Evolutionary conservation across 106 monocot genomes (phyloP).

Genomic region (Dioscorea dumetorum): DNA sequence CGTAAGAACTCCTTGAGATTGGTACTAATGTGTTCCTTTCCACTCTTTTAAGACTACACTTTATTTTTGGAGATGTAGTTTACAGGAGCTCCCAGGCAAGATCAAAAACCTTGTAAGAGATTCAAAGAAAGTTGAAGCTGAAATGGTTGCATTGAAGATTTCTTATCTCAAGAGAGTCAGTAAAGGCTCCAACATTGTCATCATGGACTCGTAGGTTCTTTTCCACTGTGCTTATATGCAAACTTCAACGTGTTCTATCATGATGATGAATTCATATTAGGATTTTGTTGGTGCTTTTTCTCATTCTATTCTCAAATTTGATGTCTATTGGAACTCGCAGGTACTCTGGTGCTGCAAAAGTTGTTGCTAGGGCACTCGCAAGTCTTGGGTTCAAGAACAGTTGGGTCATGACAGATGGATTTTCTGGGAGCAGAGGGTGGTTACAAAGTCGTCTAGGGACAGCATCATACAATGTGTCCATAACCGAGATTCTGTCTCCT

Average conservation of each 20-base stretch:
- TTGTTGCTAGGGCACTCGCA: constrained; percentile 64
- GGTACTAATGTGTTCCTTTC: neutral
- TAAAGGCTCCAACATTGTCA: constrained; percentile 72
- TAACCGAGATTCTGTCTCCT: constrained; percentile 65
- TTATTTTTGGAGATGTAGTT: constrained; percentile 25
- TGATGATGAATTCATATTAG: too few species aligned
- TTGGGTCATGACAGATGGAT: constrained; percentile 60
- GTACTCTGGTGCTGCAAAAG: constrained; percentile 64
- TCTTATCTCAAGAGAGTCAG: constrained; percentile 80
- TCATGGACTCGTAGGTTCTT: constrained; percentile 76
- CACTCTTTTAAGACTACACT: neutral
- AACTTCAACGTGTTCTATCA: neutral
- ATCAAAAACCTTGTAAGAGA: constrained; percentile 62
- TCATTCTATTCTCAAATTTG: neutral
- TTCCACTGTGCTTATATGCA: neutral
- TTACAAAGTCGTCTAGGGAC: constrained; percentile 63
- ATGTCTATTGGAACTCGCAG: constrained; percentile 17
- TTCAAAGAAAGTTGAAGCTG: constrained; percentile 76
- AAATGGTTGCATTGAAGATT: constrained; percentile 80
- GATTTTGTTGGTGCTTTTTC: too few species aligned
- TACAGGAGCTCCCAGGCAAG: constrained; percentile 88
- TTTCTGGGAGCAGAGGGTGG: constrained; percentile 85
- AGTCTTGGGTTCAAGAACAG: constrained; percentile 69
- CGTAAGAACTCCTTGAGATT: constrained; percentile 30
- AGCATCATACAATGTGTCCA: constrained; percentile 49